These are phyloP conservation scores for Aureobasidium melanogenum DNA, from an alignment of 2,329 filamentous ascomycete genomes.

Conservation along the genomic window DNA sequence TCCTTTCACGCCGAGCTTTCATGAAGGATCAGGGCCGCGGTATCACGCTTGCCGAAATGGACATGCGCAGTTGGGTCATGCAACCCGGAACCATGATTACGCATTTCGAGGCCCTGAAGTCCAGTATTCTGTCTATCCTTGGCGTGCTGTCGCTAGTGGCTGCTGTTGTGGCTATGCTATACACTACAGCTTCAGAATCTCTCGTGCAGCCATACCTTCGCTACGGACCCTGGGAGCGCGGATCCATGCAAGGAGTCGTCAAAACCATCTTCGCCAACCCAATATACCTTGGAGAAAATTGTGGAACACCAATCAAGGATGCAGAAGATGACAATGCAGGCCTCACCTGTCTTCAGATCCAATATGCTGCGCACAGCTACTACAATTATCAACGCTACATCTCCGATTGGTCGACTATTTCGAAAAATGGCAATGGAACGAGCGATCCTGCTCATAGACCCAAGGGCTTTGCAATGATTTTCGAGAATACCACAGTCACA, in stretches of 20 bases:
- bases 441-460: conserved; percentile 44
- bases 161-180: conserved; percentile 59
- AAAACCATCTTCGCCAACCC: conserved; percentile 56
- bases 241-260: conserved; percentile 48
- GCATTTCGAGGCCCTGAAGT: conserved; percentile 55
- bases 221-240: conserved; percentile 44
- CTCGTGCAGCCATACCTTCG: conserved; percentile 66
- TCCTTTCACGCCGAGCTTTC: conserved; percentile 61
- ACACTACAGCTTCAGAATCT: conserved; percentile 67
- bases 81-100: conserved; percentile 58
- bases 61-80: conserved; percentile 62
- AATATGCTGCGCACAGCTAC: conserved; percentile 61
- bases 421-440: conserved; percentile 35
- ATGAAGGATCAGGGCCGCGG: conserved; percentile 43
- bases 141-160: conserved; percentile 57
- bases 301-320: conserved; percentile 50
- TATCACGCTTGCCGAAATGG: conserved; percentile 66
- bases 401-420: conserved; percentile 45
- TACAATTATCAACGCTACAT: conserved; percentile 60
- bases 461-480: conserved; percentile 52
- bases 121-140: conserved; percentile 54
- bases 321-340: conserved; percentile 26
- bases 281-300: conserved; percentile 45
- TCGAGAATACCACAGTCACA: conserved; percentile 63
- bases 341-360: conserved; percentile 57